Evolutionary conservation across 2,329 filamentous ascomycete species (phyloP), one percentile per base, ranked within the genome.

Genomic region (Neurospora sp.): DNA sequence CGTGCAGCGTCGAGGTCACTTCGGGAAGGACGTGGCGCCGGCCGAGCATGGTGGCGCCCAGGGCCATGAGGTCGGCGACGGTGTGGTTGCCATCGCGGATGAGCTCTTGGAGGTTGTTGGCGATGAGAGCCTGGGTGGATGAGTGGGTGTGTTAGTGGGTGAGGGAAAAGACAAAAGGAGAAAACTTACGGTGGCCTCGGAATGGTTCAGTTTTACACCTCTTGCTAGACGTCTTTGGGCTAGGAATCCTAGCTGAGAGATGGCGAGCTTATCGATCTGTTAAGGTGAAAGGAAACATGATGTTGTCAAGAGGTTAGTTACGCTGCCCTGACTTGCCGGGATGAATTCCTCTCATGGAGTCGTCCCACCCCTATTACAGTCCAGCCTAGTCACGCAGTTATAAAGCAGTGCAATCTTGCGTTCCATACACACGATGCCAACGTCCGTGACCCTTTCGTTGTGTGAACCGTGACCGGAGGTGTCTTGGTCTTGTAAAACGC

Each of bases 31-130:
- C 95, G 80, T 98, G 95, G 40, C 95, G 91, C 10, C 95, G 91
- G 73, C 95, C 95, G 2, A 98, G 91, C 90, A 98, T 94, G 69
- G 92, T 95, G 76, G 92, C 89, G 75, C 95, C 95, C 73, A 97
- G 87, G 72, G 88, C 84, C 94, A 98, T 98, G 78, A 98, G 92
- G 79, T 97, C 93, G 46, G 94, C 91, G 69, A 98, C 95, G 15
- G 87, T 91, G 82, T 97, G 92, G 75, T 91, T 89, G 78, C 95
- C 95, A 95, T 98, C 95, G 79, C 95, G 94, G 79, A 98, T 96
- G 76, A 97, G 90, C 86, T 98, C 95, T 80, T 97, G 95, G 67
- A 98, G 86, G 79, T 94, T 94, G 78, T 88, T 93, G 72, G 94
- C 90, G 77, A 97, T 96, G 74, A 94, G 86, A 37, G 91, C 91